Conservation (phyloP, 2,329 filamentous ascomycete species). For the Bipolaris victoriae region DNA sequence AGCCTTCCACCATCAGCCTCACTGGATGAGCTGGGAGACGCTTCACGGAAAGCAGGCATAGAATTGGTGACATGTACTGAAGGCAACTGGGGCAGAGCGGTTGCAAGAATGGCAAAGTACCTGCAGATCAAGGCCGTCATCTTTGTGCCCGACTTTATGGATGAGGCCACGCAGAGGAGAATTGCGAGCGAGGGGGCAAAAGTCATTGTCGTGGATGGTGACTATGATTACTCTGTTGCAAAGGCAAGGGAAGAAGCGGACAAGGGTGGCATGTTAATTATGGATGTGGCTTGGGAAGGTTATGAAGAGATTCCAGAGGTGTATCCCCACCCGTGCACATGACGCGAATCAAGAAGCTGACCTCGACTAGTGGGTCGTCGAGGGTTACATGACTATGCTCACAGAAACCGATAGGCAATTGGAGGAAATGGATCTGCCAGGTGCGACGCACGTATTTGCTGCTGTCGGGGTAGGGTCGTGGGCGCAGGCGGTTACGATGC, state of each 20-base stretch:
- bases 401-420: constrained; percentile 70
- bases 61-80: constrained; percentile 72
- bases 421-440: constrained; percentile 40
- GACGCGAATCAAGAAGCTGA: constrained; percentile 11
- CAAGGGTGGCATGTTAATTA: constrained; percentile 62
- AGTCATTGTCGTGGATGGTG: constrained; percentile 61
- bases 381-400: constrained; percentile 78
- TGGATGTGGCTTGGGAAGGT: constrained; percentile 71
- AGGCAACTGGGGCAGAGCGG: constrained; percentile 77
- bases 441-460: constrained; percentile 62
- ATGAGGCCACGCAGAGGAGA: constrained; percentile 57
- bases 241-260: constrained; percentile 56
- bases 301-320: constrained; percentile 70
- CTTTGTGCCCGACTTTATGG: constrained; percentile 68
- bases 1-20: constrained; percentile 52
- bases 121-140: constrained; percentile 64
- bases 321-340: constrained; percentile 10
- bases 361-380: constrained; percentile 68
- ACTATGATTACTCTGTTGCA: constrained; percentile 69
- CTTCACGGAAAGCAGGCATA: constrained; percentile 20
- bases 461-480: constrained; percentile 77
- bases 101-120: constrained; percentile 70
- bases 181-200: constrained; percentile 69
- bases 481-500: constrained; percentile 69
- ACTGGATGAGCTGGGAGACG: constrained; percentile 53